These are phyloP conservation scores for Flagelloscypha sp. DNA, from an alignment of 768 basidiomycete species.

Conservation along the genomic window DNA sequence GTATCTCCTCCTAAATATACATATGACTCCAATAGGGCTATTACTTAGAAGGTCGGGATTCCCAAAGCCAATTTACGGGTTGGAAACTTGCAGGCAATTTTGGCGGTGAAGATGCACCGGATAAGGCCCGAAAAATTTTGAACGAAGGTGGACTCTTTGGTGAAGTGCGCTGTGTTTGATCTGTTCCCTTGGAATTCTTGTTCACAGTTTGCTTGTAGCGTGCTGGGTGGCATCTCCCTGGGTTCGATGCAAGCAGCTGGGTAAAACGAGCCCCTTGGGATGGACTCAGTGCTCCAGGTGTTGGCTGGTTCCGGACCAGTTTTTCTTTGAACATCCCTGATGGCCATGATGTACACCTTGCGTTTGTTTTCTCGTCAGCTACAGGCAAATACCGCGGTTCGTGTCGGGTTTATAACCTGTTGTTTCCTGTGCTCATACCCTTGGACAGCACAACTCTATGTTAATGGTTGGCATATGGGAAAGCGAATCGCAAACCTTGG, in stretches of 20 bases:
- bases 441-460: slow-evolving; percentile 36
- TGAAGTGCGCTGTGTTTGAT: slow-evolving; percentile 28
- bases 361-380: slow-evolving; percentile 48
- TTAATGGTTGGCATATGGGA: slow-evolving; percentile 72
- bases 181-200: background rate
- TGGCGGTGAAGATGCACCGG: too few relatives aligned
- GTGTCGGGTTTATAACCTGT: slow-evolving; percentile 21
- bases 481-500: slow-evolving; percentile 39
- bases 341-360: slow-evolving; percentile 46
- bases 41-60: slow-evolving; percentile 10
- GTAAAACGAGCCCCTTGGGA: slow-evolving; percentile 31
- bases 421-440: background rate
- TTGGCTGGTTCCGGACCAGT: slow-evolving; percentile 57
- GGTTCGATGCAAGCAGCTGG: slow-evolving; percentile 50
- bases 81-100: slow-evolving; percentile 11
- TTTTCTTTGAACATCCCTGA: slow-evolving; percentile 45
- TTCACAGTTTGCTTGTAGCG: too few relatives aligned
- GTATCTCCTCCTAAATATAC: too few relatives aligned
- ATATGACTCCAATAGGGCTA: too few relatives aligned
- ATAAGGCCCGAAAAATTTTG: slow-evolving; percentile 48
- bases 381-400: slow-evolving; percentile 34
- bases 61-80: slow-evolving; percentile 7
- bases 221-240: slow-evolving; percentile 49
- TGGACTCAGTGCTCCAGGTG: slow-evolving; percentile 42
- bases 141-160: slow-evolving; percentile 53